A percentile compares a stretch with the other conserved stretches of the same genome.
Evolutionary conservation across 2,329 filamentous ascomycete genomes (phyloP).

Genomic region (Cercospora sojina): DNA sequence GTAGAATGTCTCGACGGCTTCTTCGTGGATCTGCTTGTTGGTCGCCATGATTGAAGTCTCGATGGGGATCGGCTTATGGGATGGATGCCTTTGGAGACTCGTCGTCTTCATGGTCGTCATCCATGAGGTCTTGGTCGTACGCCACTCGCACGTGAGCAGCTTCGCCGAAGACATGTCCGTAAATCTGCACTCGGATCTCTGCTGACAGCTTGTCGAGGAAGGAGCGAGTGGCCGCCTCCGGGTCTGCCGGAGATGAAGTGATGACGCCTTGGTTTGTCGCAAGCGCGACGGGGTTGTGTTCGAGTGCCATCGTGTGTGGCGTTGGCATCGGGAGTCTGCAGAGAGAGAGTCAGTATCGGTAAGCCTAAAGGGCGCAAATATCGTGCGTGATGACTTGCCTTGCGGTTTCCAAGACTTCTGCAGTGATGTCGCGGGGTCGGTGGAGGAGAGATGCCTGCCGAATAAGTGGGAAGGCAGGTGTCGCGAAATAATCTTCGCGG

Average conservation of each 20-base stretch:
- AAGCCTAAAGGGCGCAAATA: background rate
- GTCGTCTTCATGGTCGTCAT: no score
- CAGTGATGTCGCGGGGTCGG: background rate
- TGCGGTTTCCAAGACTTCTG: background rate
- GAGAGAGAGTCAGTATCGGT: background rate
- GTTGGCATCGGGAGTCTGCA: background rate
- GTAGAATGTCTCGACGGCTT: constrained; percentile 19
- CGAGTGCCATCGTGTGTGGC: background rate
- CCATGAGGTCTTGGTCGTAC: no score
- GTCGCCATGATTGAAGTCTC: constrained; percentile 12
- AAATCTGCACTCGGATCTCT: constrained; percentile 10
- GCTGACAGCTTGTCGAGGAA: constrained; percentile 11
- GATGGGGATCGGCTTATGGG: background rate
- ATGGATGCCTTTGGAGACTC: no score
- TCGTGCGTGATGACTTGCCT: background rate
- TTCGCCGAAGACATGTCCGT: constrained; percentile 10
- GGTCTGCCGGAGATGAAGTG: background rate
- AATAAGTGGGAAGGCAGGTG: background rate
- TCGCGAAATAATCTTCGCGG: background rate
- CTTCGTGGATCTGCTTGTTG: constrained; percentile 15
- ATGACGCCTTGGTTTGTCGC: background rate
- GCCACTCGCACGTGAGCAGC: background rate
- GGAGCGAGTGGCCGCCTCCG: background rate
- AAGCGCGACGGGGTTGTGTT: background rate
- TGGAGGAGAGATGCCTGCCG: background rate